Evolutionary conservation across 805 yeast genomes (phyloP), one percentile per base, ranked within the genome.

Genomic region (Saccharomycopsis amapae): DNA sequence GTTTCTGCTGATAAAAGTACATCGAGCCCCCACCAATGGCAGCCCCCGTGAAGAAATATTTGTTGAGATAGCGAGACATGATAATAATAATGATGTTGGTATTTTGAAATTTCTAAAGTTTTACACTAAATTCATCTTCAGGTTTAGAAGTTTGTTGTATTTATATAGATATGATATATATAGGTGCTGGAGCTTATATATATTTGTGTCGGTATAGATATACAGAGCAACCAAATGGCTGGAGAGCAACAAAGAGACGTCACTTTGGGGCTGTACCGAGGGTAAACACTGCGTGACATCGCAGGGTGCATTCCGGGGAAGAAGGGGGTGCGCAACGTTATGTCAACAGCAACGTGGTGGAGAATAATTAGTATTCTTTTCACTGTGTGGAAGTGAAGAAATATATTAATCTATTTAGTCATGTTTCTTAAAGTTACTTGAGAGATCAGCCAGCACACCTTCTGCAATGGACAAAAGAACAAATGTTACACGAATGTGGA

Each of bases 91-190:
- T 26, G 12, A 9, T 12, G 12, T 9, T 26, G 7, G 7, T 26
- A 26, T 9, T 26, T 26, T 26, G 30, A 9, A 26, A 26, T 26
- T 26, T 26, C 7, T 26, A 26, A 12, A 9, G 12, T 26, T 7
- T 26, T 9, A 26, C n/a, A n/a, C n/a, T n/a, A n/a, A n/a, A n/a
- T n/a, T n/a, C n/a, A n/a, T n/a, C n/a, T n/a, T 7, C 68, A 66
- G 53, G 58, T 60, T 2, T 41, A 51, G 23, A 53, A 55, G 5
- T 32, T 63, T 13, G 41, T 60, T 17, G n/a, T n/a, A n/a, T n/a
- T n/a, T n/a, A n/a, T n/a, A n/a, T n/a, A n/a, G n/a, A n/a, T n/a
- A n/a, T n/a, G n/a, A n/a, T n/a, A n/a, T n/a, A n/a, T n/a, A n/a
- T n/a, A n/a, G 45, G 52, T 12, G 60, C 61, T 31, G 23, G 33